Evolutionary conservation across 495 filamentous ascomycete genomes (phyloP).

Genomic region (Tuber melanosporum): DNA sequence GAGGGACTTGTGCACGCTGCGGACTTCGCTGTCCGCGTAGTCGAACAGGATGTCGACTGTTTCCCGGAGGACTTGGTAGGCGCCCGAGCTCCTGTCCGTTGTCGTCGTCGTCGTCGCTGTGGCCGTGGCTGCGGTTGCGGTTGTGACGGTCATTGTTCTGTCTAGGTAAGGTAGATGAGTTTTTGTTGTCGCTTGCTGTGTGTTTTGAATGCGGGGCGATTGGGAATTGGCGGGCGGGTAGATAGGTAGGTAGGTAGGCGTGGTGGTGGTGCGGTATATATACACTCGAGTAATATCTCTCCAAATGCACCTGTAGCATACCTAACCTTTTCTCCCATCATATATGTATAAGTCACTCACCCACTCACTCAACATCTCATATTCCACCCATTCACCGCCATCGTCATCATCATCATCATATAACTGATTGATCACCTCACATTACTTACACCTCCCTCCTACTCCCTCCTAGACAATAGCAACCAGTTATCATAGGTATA

Average conservation of each 20-base stretch:
- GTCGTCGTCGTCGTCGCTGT: not conserved
- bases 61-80: conserved; percentile 36
- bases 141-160: not conserved
- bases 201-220: not conserved
- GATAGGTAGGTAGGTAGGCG: not conserved
- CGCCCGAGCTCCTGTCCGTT: not conserved
- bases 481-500: no score
- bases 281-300: not conserved
- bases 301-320: not conserved
- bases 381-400: not conserved
- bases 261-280: not conserved
- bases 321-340: not conserved
- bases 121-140: not conserved
- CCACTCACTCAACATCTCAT: not conserved
- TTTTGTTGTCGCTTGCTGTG: no score
- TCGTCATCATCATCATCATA: not conserved
- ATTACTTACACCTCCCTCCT: not conserved
- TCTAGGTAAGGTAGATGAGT: no score
- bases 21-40: conserved; percentile 29
- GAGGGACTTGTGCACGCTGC: conserved; percentile 32
- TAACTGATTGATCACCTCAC: conserved; percentile 2
- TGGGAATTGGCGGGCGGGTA: not conserved
- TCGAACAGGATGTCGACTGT: conserved; percentile 37
- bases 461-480: no score
- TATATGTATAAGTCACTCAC: conserved; percentile 1